Conservation (phyloP, 2,329 filamentous ascomycete species). For the Cryphonectria naterciae region DNA sequence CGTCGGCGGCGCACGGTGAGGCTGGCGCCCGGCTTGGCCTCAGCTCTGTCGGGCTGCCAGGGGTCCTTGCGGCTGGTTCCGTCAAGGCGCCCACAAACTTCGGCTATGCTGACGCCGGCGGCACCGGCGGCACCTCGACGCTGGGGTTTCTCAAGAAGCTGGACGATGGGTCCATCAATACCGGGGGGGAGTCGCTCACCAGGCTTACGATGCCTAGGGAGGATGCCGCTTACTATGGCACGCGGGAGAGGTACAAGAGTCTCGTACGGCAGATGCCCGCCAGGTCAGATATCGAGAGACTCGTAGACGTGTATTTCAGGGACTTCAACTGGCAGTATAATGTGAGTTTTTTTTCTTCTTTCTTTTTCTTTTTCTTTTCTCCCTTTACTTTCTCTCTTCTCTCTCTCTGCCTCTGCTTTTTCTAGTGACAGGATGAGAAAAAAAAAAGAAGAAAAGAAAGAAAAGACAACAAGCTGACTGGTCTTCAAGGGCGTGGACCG, state of each 20-base stretch:
- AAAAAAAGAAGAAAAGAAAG: not conserved
- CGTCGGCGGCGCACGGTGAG: not conserved
- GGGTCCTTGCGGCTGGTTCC: slow-evolving; percentile 39
- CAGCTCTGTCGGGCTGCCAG: not conserved
- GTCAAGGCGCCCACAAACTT: slow-evolving; percentile 44
- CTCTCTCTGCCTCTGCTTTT: not conserved
- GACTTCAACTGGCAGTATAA: slow-evolving; percentile 63
- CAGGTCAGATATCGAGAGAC: slow-evolving; percentile 56
- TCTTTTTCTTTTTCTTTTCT: too few relatives aligned
- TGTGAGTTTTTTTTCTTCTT: slow-evolving; percentile 14
- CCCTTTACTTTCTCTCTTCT: too few relatives aligned
- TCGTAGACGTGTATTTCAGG: slow-evolving; percentile 58
- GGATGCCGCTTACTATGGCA: slow-evolving; percentile 44
- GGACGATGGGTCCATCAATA: slow-evolving; percentile 51
- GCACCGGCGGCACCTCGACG: slow-evolving; percentile 52
- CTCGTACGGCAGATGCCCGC: slow-evolving; percentile 62
- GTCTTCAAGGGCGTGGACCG: slow-evolving; percentile 52
- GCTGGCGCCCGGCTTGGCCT: not conserved
- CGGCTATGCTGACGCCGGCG: slow-evolving; percentile 55
- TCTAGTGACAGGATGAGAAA: not conserved
- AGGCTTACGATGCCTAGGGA: slow-evolving; percentile 38
- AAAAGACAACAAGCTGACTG: not conserved
- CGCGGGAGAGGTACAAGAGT: slow-evolving; percentile 61
- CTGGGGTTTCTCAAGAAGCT: slow-evolving; percentile 60
- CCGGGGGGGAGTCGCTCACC: slow-evolving; percentile 32